A percentile compares a stretch with the other conserved stretches of the same genome.
phyloP scores from a whole-genome alignment of 441 rosid species.

The Erodium trifolium region DNA sequence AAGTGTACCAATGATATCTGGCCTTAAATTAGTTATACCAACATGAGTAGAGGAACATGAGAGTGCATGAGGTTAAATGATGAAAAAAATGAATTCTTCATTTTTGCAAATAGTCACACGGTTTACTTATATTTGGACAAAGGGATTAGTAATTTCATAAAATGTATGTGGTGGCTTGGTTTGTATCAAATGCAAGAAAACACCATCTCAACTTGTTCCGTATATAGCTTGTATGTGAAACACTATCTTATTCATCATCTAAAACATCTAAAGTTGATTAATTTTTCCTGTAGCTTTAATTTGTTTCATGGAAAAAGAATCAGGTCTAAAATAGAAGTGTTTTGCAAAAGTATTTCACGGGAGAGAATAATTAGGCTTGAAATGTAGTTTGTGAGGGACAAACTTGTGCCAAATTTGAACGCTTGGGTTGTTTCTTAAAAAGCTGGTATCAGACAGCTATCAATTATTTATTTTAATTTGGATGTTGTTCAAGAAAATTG shows the following conservation, averaged over 20 bases:
- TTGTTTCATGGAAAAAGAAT: not conserved
- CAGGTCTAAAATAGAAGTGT: not conserved
- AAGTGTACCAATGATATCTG: not conserved
- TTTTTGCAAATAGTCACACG: not conserved
- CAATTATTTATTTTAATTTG: not conserved
- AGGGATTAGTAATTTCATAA: not conserved
- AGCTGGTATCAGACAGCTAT: slow-evolving; percentile 2
- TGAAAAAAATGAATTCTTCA: not conserved
- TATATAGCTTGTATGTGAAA: not conserved
- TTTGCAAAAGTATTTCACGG: not conserved
- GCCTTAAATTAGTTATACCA: not conserved
- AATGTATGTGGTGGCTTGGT: not conserved
- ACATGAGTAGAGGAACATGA: not conserved
- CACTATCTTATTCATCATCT: not conserved
- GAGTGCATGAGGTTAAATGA: slow-evolving; percentile 1
- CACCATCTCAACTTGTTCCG: not conserved
- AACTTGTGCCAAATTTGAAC: not conserved
- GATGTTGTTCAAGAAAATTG: not conserved
- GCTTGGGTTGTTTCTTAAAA: not conserved
- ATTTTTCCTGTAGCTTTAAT: not conserved
- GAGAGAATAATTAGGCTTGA: not conserved
- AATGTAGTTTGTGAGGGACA: slow-evolving; percentile 4
- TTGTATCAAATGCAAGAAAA: not conserved
- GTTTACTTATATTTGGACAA: not conserved
- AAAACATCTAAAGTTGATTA: not conserved